Evolutionary conservation across 371 early-diverging fungal genomes (phyloP), one percentile per base, ranked within the genome.

Genomic region (Actinomortierella wolfii): DNA sequence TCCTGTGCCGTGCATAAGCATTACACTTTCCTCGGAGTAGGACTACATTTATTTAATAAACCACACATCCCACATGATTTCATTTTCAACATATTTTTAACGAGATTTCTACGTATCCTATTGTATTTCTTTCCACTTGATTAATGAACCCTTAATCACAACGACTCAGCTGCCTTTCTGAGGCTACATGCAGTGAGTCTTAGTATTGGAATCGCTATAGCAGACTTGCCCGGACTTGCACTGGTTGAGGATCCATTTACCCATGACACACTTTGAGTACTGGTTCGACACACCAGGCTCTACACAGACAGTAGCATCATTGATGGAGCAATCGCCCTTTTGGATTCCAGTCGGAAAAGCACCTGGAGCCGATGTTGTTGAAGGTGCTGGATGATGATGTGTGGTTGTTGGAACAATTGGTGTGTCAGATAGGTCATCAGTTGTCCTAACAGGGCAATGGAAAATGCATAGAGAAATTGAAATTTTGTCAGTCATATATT

Each of bases 101-200:
- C n/a, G n/a, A n/a, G n/a, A n/a, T n/a, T n/a, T n/a, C n/a, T n/a
- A n/a, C n/a, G n/a, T n/a, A n/a, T n/a, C n/a, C n/a, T n/a, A n/a
- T n/a, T n/a, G n/a, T n/a, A n/a, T n/a, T n/a, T n/a, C n/a, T n/a
- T n/a, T n/a, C n/a, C n/a, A n/a, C n/a, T n/a, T n/a, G n/a, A n/a
- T n/a, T n/a, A n/a, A n/a, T n/a, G n/a, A n/a, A n/a, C n/a, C n/a
- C n/a, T n/a, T n/a, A n/a, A n/a, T n/a, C n/a, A n/a, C n/a, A n/a
- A n/a, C n/a, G n/a, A n/a, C n/a, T n/a, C n/a, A n/a, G n/a, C n/a
- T n/a, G n/a, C n/a, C n/a, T n/a, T n/a, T n/a, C n/a, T n/a, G n/a
- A n/a, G n/a, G n/a, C n/a, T n/a, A n/a, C n/a, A n/a, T n/a, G n/a
- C 73, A 71, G 66, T 66, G 73, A 46, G 73, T 66, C 0, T 57